Conservation (phyloP, 495 filamentous ascomycete genomes). For the Aspergillus saccharolyticus region DNA sequence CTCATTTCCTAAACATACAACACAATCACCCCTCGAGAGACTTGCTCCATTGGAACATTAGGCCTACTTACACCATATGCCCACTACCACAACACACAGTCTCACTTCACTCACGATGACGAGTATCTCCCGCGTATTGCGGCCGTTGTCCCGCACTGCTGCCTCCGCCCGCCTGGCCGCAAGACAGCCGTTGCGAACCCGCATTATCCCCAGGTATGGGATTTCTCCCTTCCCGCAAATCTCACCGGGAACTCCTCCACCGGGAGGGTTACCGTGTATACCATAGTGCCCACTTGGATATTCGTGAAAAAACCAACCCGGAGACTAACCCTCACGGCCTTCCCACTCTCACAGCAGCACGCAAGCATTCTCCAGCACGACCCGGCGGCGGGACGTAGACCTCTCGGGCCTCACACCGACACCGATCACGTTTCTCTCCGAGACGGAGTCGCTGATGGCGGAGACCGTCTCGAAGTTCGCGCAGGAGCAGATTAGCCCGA, state of each 20-base stretch:
- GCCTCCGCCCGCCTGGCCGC: slow-evolving; percentile 42
- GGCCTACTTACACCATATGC: too few relatives aligned
- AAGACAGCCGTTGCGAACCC: slow-evolving; percentile 34
- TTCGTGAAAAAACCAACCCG: not conserved
- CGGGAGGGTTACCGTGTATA: too few relatives aligned
- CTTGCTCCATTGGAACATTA: too few relatives aligned
- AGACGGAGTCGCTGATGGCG: slow-evolving; percentile 82
- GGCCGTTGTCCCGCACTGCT: slow-evolving; percentile 60
- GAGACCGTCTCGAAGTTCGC: slow-evolving; percentile 91
- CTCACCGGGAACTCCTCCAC: too few relatives aligned
- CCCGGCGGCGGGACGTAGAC: slow-evolving; percentile 54
- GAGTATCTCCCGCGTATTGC: slow-evolving; percentile 60
- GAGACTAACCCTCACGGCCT: slow-evolving; percentile 22
- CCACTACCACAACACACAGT: not conserved
- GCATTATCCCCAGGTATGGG: slow-evolving; percentile 42
- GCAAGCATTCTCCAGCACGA: slow-evolving; percentile 68
- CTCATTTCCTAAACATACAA: not conserved
- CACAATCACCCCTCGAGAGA: not conserved
- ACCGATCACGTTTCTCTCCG: slow-evolving; percentile 88
- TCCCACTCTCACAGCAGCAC: slow-evolving; percentile 31
- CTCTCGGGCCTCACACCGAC: slow-evolving; percentile 74
- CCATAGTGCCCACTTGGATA: too few relatives aligned
- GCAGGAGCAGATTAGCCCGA: slow-evolving; percentile 79
- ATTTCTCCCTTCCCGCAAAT: not conserved
- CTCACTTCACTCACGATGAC: slow-evolving; percentile 49